Conservation (phyloP, 1,284 basidiomycete genomes). For the Austroboletus novae-zelandiae region DNA sequence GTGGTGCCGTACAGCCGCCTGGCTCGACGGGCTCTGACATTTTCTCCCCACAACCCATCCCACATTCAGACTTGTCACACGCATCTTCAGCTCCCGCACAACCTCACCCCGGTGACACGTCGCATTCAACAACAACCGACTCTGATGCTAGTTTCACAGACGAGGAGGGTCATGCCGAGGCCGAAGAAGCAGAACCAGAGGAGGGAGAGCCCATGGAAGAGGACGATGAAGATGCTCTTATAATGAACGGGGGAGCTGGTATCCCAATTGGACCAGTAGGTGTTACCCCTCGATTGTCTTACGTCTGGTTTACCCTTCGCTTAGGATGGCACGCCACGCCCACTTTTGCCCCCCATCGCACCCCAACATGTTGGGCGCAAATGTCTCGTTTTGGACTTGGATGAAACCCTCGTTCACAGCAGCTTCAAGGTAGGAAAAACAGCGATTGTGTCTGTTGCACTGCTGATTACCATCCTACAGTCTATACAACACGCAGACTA, state of each 20-base stretch:
- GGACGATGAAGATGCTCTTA: conserved; percentile 79
- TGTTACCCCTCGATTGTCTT: conserved; percentile 12
- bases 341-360: conserved; percentile 77
- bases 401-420: conserved; percentile 94
- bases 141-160: conserved; percentile 52
- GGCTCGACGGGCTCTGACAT: conserved; percentile 46
- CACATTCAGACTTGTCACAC: conserved; percentile 26
- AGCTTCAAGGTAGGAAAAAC: conserved; percentile 74
- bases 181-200: conserved; percentile 39
- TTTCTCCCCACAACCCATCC: conserved; percentile 30
- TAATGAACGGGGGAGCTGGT: conserved; percentile 78
- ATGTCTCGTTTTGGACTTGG: conserved; percentile 92
- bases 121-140: conserved; percentile 33
- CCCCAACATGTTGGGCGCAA: conserved; percentile 80
- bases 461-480: conserved; percentile 41
- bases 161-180: conserved; percentile 39
- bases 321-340: conserved; percentile 82
- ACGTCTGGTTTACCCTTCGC: conserved; percentile 4
- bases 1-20: conserved; percentile 54
- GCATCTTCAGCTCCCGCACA: conserved; percentile 17
- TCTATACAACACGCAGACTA: conserved; percentile 96
- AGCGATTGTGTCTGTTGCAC: neutral
- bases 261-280: conserved; percentile 77
- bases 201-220: conserved; percentile 55
- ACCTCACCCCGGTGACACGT: conserved; percentile 30